Conservation (phyloP, 2,329 filamentous ascomycete genomes). For the Penicillium italicum region DNA sequence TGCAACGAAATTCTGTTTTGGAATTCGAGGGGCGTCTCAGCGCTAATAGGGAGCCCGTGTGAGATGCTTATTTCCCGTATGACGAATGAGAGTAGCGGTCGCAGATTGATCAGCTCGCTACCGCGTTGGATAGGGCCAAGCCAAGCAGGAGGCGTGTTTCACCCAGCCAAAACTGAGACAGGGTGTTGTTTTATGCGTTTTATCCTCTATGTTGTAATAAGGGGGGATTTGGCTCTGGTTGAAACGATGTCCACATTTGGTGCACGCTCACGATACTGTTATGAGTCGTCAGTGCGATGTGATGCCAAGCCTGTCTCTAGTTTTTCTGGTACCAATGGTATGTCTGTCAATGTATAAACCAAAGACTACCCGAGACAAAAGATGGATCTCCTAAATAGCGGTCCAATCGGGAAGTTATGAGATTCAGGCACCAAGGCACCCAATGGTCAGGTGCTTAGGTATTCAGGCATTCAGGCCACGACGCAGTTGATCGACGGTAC, state of each 20-base stretch:
- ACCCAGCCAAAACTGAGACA: constrained; percentile 3
- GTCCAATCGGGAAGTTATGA: background rate
- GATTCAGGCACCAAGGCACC: too few species aligned
- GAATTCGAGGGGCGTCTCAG: constrained; percentile 8
- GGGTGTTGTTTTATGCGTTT: background rate
- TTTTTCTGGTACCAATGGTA: background rate
- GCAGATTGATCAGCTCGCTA: constrained; percentile 22
- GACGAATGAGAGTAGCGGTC: constrained; percentile 23
- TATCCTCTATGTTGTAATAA: background rate
- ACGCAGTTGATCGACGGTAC: constrained; percentile 5
- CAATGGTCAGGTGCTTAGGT: too few species aligned
- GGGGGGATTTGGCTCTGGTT: background rate
- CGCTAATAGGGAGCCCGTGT: constrained; percentile 8
- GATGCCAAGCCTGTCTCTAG: constrained; percentile 1
- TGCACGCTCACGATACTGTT: too few species aligned
- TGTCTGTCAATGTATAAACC: background rate
- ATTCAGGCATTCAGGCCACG: background rate
- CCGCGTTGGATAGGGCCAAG: constrained; percentile 9
- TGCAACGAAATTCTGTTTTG: background rate
- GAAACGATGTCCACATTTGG: background rate
- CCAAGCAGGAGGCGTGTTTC: constrained; percentile 13
- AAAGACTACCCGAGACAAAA: background rate
- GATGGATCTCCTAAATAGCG: background rate
- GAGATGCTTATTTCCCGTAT: constrained; percentile 26
- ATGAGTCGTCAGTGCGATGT: background rate